Evolutionary conservation across 2,329 filamentous ascomycete species (phyloP), one percentile per base, ranked within the genome.

Genomic region (Epichloe coenophiala): DNA sequence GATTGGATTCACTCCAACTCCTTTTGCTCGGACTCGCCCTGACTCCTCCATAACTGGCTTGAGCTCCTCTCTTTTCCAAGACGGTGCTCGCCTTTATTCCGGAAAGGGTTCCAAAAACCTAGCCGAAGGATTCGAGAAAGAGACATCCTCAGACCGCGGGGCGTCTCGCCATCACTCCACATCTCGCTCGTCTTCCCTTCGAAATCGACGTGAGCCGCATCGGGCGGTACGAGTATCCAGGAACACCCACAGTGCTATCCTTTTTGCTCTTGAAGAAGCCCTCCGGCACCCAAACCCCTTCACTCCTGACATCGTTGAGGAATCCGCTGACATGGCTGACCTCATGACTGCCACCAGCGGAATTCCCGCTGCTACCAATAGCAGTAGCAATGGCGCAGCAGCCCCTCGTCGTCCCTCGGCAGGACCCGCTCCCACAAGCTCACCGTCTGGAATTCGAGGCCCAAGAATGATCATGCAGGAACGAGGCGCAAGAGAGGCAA

Each of bases 191-290:
- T 65, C 63, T 54, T 59, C 61, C 35, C 59, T 61, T 54, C 54
- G 60, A 50, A 58, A 66, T 50, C 63, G 57, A 53, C 61, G 65
- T 47, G 64, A 69, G 49, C 66, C 71, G 41, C 73, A 76, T 55
- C 71, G 72, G 6, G 68, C 70, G 49, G 65, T 76, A 54, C 81
- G 80, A 61, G 83, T 96, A 66, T 95, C 89, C 45, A 84, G 81
- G 59, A 82, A 86, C 57, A 95, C 88, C 45, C 86, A 88, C 56
- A 87, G 86, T 66, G 91, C 93, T 38, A 90, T 98, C 64, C 83
- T 95, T 97, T 97, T 86, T 73, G 82, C 89, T 38, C 80, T 97
- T 51, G 90, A 97, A 72, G 88, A 94, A 71, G 88, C 88, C 38
- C 77, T 97, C 58, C 84, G 90, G 58, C 79, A 84, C 45, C 89